Percentiles rank a stretch among this genome's conserved stretches.
Evolutionary conservation across 2,329 filamentous ascomycete species (phyloP).

Genomic region (Arachnomyces sp.): DNA sequence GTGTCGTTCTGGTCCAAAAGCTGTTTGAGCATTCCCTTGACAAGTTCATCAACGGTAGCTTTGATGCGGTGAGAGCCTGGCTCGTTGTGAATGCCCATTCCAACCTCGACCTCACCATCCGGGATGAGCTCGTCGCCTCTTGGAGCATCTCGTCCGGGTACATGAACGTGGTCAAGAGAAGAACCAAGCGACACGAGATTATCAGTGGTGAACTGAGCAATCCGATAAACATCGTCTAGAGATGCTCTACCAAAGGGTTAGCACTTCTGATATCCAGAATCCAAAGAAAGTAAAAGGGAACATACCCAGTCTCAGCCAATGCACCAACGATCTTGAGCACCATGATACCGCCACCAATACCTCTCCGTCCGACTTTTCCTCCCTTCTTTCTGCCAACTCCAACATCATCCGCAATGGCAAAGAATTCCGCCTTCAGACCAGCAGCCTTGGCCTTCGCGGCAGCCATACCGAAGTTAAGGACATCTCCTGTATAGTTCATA

Average conservation of each 20-base stretch:
- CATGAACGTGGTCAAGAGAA: constrained; percentile 84
- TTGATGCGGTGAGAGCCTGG: constrained; percentile 47
- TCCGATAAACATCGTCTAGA: constrained; percentile 63
- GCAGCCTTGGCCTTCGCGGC: constrained; percentile 83
- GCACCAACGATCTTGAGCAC: constrained; percentile 89
- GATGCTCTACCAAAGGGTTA: constrained; percentile 29
- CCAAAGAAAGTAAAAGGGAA: constrained; percentile 5
- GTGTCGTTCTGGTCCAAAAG: constrained; percentile 55
- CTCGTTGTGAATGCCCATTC: constrained; percentile 68
- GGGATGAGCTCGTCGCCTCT: constrained; percentile 47
- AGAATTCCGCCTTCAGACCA: constrained; percentile 74
- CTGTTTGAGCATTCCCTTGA: constrained; percentile 58
- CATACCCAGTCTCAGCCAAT: constrained; percentile 62
- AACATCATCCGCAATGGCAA: constrained; percentile 86
- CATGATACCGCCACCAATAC: constrained; percentile 83
- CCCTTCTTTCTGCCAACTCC: constrained; percentile 73
- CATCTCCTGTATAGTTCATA: constrained; percentile 90
- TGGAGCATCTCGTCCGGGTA: constrained; percentile 62
- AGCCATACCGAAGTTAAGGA: constrained; percentile 88
- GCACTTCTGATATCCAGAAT: constrained; percentile 2
- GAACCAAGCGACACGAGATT: constrained; percentile 82
- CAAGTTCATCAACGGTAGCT: constrained; percentile 42
- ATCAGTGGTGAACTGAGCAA: constrained; percentile 62
- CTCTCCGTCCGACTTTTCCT: constrained; percentile 86
- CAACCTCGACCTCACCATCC: constrained; percentile 56